Percentiles rank a stretch among this genome's conserved stretches.
These are phyloP conservation scores for Elsinoe fawcettii DNA, from an alignment of 2,329 filamentous ascomycete species.

Conservation along the genomic window DNA sequence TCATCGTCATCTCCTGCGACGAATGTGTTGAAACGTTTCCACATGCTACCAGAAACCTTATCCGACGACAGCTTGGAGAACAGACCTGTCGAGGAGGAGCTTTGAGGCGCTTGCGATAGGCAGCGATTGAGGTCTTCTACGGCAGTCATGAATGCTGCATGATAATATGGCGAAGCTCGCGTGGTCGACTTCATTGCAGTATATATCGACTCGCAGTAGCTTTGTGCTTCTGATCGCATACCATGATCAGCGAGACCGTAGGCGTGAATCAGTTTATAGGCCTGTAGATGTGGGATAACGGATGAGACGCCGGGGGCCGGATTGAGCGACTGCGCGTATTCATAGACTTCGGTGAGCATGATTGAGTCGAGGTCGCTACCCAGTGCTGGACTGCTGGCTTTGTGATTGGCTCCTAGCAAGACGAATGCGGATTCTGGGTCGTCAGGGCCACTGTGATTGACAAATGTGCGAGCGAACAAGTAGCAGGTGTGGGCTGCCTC, in stretches of 20 bases:
- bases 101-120: constrained; percentile 76
- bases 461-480: constrained; percentile 67
- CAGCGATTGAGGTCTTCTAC: constrained; percentile 79
- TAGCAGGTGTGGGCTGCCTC: constrained; percentile 94
- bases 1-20: constrained; percentile 84
- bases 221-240: constrained; percentile 69
- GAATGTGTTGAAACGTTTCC: constrained; percentile 93
- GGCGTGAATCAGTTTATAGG: constrained; percentile 88
- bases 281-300: constrained; percentile 70
- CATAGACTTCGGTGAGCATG: constrained; percentile 92
- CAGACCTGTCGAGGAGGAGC: constrained; percentile 64
- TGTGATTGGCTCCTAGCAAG: constrained; percentile 77
- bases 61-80: constrained; percentile 94
- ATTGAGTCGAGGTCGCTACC: constrained; percentile 76
- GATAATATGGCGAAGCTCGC: constrained; percentile 78
- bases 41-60: constrained; percentile 84
- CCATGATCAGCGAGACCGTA: constrained; percentile 77
- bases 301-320: constrained; percentile 42
- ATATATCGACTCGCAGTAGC: constrained; percentile 82
- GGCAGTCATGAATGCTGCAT: constrained; percentile 61
- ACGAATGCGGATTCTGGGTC: constrained; percentile 72
- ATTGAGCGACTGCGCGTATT: constrained; percentile 73
- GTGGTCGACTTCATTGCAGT: constrained; percentile 71
- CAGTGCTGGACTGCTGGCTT: constrained; percentile 60
- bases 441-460: constrained; percentile 73